Conservation (phyloP, 352 stramenopile genomes). For the Globisporangium orthogonon region DNA sequence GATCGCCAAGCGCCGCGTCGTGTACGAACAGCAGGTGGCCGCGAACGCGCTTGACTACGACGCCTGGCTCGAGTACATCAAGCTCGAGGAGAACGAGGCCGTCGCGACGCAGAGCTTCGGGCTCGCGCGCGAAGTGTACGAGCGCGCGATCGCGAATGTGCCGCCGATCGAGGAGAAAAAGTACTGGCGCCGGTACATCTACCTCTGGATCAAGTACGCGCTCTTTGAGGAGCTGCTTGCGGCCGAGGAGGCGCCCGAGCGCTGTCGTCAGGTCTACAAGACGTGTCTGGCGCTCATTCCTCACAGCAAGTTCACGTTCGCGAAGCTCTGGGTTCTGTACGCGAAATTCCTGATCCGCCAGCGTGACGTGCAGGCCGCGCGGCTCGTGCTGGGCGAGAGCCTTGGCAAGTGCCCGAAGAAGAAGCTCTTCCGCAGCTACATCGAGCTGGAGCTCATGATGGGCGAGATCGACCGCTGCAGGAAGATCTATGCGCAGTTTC, state of each 20-base stretch:
- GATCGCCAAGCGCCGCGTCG: slow-evolving; percentile 90
- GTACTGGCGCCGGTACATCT: slow-evolving; percentile 99
- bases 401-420: slow-evolving; percentile 92
- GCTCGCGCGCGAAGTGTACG: slow-evolving; percentile 92
- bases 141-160: slow-evolving; percentile 92
- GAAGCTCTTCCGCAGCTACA: slow-evolving; percentile 92
- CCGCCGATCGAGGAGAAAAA: slow-evolving; percentile 94
- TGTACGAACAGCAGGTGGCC: slow-evolving; percentile 93
- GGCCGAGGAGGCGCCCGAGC: slow-evolving; percentile 33
- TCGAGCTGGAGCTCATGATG: slow-evolving; percentile 96
- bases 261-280: slow-evolving; percentile 93
- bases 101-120: slow-evolving; percentile 41
- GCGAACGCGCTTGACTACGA: slow-evolving; percentile 95
- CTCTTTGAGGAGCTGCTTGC: slow-evolving; percentile 95
- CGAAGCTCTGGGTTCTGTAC: slow-evolving; percentile 98
- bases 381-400: slow-evolving; percentile 91
- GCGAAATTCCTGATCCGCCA: slow-evolving; percentile 96
- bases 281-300: slow-evolving; percentile 92
- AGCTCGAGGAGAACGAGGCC: slow-evolving; percentile 93
- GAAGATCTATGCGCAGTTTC: slow-evolving; percentile 83
- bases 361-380: slow-evolving; percentile 88
- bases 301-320: slow-evolving; percentile 96
- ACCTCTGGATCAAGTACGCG: slow-evolving; percentile 99
- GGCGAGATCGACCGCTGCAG: slow-evolving; percentile 97
- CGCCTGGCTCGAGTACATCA: slow-evolving; percentile 98